These are phyloP conservation scores for Imleria badia DNA, from an alignment of 768 basidiomycete genomes.

Conservation along the genomic window DNA sequence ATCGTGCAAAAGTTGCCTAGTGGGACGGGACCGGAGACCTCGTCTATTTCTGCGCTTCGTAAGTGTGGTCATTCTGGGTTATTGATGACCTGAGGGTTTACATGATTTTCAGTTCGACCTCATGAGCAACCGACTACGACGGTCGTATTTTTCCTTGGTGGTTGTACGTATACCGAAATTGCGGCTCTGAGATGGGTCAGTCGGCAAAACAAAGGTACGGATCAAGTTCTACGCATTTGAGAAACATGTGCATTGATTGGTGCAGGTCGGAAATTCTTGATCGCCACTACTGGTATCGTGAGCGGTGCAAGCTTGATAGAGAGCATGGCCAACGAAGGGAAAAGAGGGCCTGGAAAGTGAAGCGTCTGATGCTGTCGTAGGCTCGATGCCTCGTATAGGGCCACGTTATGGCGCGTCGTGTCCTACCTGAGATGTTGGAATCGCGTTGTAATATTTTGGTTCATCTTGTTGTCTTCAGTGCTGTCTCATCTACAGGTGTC, in stretches of 20 bases:
- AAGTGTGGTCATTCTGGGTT: slow-evolving; percentile 22
- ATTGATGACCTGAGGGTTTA: not conserved
- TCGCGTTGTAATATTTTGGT: slow-evolving; percentile 15
- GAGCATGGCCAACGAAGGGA: slow-evolving; percentile 53
- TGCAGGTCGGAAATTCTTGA: slow-evolving; percentile 80
- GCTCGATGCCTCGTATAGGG: slow-evolving; percentile 2
- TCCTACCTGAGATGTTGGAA: slow-evolving; percentile 12
- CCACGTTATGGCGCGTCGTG: slow-evolving; percentile 6
- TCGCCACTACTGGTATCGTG: slow-evolving; percentile 90
- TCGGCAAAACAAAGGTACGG: slow-evolving; percentile 74
- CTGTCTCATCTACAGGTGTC: slow-evolving; percentile 15
- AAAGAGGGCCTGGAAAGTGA: slow-evolving; percentile 31
- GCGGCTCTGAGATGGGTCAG: slow-evolving; percentile 92
- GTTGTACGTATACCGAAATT: slow-evolving; percentile 97
- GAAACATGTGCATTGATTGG: slow-evolving; percentile 11
- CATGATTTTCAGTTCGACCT: slow-evolving; percentile 38
- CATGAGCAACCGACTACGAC: slow-evolving; percentile 74
- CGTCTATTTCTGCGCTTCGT: slow-evolving; percentile 34
- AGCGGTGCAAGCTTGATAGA: slow-evolving; percentile 75
- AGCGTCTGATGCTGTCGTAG: slow-evolving; percentile 35
- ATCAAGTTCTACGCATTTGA: not conserved
- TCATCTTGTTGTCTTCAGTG: slow-evolving; percentile 4
- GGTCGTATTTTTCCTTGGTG: slow-evolving; percentile 94
- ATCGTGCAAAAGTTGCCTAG: slow-evolving; percentile 49
- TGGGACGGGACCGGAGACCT: slow-evolving; percentile 26